These are phyloP conservation scores for Pelargonium nanum DNA, from an alignment of 345 rosid species.

Conservation along the genomic window DNA sequence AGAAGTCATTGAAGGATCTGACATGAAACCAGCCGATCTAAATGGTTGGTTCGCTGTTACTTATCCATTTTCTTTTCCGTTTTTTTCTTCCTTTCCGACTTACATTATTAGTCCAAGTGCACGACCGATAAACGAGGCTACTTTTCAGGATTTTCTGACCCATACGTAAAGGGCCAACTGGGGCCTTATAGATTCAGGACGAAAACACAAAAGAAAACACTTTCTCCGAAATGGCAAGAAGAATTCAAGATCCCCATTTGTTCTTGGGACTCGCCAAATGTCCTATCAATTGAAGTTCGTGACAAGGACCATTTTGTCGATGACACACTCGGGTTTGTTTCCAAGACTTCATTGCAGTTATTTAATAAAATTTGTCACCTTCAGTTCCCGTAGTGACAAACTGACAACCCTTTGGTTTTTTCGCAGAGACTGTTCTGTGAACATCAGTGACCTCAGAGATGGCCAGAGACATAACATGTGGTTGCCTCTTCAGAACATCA, in stretches of 20 bases:
- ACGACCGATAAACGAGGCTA: not conserved
- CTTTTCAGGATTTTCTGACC: conserved; percentile 82
- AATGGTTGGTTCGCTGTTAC: conserved; percentile 44
- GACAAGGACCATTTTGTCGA: conserved; percentile 81
- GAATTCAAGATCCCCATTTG: conserved; percentile 69
- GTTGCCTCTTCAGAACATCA: conserved; percentile 71
- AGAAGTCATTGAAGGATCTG: conserved; percentile 78
- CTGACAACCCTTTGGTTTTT: conserved; percentile 2
- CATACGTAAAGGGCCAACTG: conserved; percentile 87
- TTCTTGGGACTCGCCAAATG: conserved; percentile 63
- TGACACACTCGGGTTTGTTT: conserved; percentile 73
- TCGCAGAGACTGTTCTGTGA: conserved; percentile 54
- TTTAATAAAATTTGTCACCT: not conserved
- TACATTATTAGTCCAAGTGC: not conserved
- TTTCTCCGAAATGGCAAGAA: conserved; percentile 87
- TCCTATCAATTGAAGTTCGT: conserved; percentile 59
- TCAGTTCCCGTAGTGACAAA: not conserved
- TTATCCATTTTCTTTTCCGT: too few relatives aligned
- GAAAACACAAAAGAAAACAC: conserved; percentile 49
- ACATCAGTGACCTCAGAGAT: conserved; percentile 49
- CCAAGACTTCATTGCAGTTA: conserved; percentile 4
- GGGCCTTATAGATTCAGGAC: conserved; percentile 75
- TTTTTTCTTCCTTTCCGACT: not conserved
- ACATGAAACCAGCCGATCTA: conserved; percentile 71
- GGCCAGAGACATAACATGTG: conserved; percentile 83